Base-by-base conservation (phyloP, 2,329 filamentous ascomycete species). In the Fusarium scirpi region DNA sequence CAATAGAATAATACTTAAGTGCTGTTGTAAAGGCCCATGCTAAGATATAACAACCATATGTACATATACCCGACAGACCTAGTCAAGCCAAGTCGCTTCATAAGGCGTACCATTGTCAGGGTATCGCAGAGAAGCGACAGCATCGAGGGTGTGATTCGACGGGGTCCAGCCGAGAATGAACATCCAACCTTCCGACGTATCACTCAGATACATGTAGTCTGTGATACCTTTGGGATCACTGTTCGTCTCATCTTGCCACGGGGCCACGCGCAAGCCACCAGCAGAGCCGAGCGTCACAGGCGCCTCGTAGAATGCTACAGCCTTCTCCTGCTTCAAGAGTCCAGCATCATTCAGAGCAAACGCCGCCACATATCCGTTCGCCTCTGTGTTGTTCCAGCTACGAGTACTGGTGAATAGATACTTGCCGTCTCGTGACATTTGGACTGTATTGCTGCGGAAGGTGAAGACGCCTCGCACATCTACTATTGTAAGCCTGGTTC, bases 31-130 rank as follows among this genome's bases (percentile, higher is more conserved):
- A 34, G 15, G 15, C 8, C 8, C 18, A 34, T 34, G 15, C 32
- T 34, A 34, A 18, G 8, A 18, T 34, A 9, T 34, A 34, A 34
- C 32, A 16, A 2, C 15, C 15, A 34, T 18, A 16, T 34, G n/a
- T 22, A 20, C n/a, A 20, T 40, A n/a, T 40, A 6, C 20, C 41
- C 4, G n/a, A 43, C 7, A 11, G 0, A 11, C 18, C 10, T 49
- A 59, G 16, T 59, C 56, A 11, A 59, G 27, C 56, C 56, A 59
- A 9, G 48, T 59, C 13, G 56, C 56, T 43, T 59, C 56, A 8
- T 55, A 59, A 44, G 56, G 56, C 2, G 56, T 55, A 2, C 27
- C 24, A 48, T 59, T 44, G 13, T 55, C 56, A 12, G 48, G 56
- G 51, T 59, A 59, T 7, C 34, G 56, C 1, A 59, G 27, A 2